Evolutionary conservation across 1,139 yeast genomes (phyloP).

Genomic region (Debaryomyces subglobosus): DNA sequence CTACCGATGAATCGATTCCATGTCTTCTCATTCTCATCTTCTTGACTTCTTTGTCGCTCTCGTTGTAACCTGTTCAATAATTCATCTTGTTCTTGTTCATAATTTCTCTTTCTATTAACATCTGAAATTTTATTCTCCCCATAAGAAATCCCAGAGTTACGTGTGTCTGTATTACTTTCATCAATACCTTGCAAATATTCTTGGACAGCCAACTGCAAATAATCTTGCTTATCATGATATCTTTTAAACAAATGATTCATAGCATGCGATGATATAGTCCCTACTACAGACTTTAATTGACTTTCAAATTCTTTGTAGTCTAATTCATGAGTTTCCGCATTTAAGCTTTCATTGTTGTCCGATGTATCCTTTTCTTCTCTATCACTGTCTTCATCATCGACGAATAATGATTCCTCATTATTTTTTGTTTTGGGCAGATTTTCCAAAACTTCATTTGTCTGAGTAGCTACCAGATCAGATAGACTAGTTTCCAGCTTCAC

Average conservation of each 20-base stretch:
- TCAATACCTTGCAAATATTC: conserved; percentile 23
- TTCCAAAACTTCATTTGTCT: background rate
- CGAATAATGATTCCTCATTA: conserved; percentile 19
- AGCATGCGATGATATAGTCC: conserved; percentile 21
- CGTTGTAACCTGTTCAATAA: conserved; percentile 19
- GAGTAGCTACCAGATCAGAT: background rate
- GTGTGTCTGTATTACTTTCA: conserved; percentile 13
- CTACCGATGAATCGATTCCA: conserved; percentile 63
- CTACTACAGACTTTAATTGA: conserved; percentile 26
- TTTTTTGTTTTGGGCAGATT: background rate
- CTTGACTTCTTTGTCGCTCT: conserved; percentile 16
- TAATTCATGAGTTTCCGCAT: background rate
- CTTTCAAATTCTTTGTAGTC: conserved; percentile 22
- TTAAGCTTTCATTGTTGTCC: background rate
- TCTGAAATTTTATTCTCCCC: conserved; percentile 9
- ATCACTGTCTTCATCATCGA: conserved; percentile 19
- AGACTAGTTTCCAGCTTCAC: background rate
- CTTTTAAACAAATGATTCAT: conserved; percentile 25
- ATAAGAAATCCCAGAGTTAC: conserved; percentile 13
- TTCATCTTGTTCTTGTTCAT: conserved; percentile 13
- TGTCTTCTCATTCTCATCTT: conserved; percentile 16
- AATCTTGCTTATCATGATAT: conserved; percentile 26
- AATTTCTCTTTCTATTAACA: conserved; percentile 5
- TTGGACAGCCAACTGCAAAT: conserved; percentile 31
- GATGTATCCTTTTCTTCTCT: conserved; percentile 4